Percentiles rank a stretch among this genome's conserved stretches.
Evolutionary conservation across 441 rosid genomes (phyloP).

Genomic region (Gossypium gossypioides): DNA sequence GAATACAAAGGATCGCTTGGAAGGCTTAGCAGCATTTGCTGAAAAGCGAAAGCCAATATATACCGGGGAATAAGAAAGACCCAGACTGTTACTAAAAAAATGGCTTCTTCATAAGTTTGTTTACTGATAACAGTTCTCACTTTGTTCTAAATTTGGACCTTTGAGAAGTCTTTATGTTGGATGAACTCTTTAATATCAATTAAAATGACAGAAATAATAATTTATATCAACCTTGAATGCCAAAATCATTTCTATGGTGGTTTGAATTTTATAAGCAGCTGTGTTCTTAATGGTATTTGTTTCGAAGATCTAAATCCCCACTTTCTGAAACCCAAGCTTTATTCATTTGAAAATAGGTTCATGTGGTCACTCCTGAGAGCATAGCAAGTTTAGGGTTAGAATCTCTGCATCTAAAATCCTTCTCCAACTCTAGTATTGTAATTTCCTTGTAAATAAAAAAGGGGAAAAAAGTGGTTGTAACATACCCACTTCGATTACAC

Average conservation of each 20-base stretch:
- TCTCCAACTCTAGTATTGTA: too few species aligned
- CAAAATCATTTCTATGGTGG: background rate
- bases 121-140: background rate
- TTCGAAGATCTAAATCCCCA: background rate
- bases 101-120: background rate
- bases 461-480: too few species aligned
- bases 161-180: background rate
- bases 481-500: too few species aligned
- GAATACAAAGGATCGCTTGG: constrained; percentile 70
- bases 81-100: background rate
- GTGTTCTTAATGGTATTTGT: background rate
- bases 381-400: background rate
- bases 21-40: constrained; percentile 81
- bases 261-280: background rate
- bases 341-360: background rate
- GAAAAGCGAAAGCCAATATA: constrained; percentile 76
- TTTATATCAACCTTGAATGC: background rate
- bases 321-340: background rate
- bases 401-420: too few species aligned
- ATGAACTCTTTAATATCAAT: background rate
- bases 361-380: background rate
- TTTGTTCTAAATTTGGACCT: background rate
- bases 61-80: constrained; percentile 34
- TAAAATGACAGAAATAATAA: background rate
- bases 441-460: too few species aligned